Percentiles rank a stretch among this genome's conserved stretches.
Evolutionary conservation across 2,329 filamentous ascomycete genomes (phyloP).

Genomic region (Arthrobotrys sinensis): DNA sequence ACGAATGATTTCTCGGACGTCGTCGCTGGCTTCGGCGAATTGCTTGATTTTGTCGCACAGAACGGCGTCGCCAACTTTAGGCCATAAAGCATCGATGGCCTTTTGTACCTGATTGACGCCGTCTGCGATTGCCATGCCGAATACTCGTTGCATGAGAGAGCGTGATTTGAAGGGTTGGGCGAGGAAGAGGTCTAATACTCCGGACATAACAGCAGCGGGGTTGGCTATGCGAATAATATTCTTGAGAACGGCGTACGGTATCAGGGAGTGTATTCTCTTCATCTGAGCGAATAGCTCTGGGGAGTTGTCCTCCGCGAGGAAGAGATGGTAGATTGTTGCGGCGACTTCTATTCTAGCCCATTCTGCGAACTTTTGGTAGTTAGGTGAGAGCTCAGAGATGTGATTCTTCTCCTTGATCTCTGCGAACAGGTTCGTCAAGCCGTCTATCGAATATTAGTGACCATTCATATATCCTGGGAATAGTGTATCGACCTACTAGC

Average conservation of each 20-base stretch:
- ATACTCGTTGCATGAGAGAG: constrained; percentile 93
- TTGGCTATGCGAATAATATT: constrained; percentile 98
- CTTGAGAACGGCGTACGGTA: constrained; percentile 93
- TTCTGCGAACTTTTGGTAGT: constrained; percentile 98
- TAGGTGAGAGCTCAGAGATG: constrained; percentile 88
- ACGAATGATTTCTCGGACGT: constrained; percentile 81
- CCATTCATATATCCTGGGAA: background rate
- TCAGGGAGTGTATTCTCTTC: constrained; percentile 92
- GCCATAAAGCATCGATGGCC: constrained; percentile 82
- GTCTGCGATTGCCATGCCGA: constrained; percentile 90
- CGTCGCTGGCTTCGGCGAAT: constrained; percentile 83
- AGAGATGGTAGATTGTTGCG: constrained; percentile 95
- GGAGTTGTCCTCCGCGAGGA: constrained; percentile 97
- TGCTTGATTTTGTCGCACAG: constrained; percentile 85
- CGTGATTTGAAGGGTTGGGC: constrained; percentile 93
- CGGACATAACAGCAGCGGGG: constrained; percentile 96
- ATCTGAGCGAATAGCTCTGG: constrained; percentile 95
- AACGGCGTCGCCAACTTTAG: constrained; percentile 84
- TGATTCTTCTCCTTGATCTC: constrained; percentile 92
- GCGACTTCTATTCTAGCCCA: constrained; percentile 98
- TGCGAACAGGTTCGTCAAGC: constrained; percentile 89
- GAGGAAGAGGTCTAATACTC: constrained; percentile 92
- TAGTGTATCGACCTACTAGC: constrained; percentile 73
- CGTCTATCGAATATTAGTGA: constrained; percentile 72
- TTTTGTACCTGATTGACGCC: constrained; percentile 89